A percentile compares a stretch with the other conserved stretches of the same genome.
phyloP scores from a whole-genome alignment of 2,329 filamentous ascomycete genomes.

The Tolypocladium amazonense region DNA sequence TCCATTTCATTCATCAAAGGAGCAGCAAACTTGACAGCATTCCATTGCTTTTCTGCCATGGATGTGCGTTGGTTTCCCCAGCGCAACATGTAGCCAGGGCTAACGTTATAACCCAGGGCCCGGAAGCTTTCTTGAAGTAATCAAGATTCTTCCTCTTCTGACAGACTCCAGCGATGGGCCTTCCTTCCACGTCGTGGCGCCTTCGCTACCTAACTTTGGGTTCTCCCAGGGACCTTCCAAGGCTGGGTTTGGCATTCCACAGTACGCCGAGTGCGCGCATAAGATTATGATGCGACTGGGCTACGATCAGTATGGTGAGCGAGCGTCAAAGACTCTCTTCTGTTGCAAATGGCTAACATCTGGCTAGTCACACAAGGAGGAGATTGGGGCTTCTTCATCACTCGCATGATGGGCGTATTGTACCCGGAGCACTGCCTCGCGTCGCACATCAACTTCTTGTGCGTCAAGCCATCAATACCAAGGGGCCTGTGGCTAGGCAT shows the following conservation, averaged over 20 bases:
- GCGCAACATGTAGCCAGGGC: background rate
- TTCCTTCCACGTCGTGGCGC: constrained; percentile 46
- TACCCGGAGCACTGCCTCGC: constrained; percentile 44
- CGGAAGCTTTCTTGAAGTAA: constrained; percentile 57
- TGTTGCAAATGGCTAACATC: background rate
- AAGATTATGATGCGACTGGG: constrained; percentile 59
- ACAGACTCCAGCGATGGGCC: constrained; percentile 20
- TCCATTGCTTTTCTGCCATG: constrained; percentile 45
- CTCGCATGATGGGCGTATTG: constrained; percentile 46
- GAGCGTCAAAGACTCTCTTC: background rate
- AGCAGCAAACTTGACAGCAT: constrained; percentile 42
- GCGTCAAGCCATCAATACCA: background rate
- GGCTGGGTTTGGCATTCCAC: constrained; percentile 18
- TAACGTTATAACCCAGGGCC: constrained; percentile 33
- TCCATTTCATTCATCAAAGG: constrained; percentile 55
- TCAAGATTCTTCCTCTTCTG: constrained; percentile 46
- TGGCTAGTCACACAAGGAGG: constrained; percentile 48
- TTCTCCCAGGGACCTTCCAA: constrained; percentile 20
- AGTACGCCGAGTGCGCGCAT: constrained; percentile 46
- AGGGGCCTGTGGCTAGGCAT: background rate
- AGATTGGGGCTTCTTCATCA: constrained; percentile 61
- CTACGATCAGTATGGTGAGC: constrained; percentile 28
- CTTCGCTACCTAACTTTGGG: constrained; percentile 44
- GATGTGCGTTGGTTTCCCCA: constrained; percentile 5
- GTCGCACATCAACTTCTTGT: constrained; percentile 36